Evolutionary conservation across 768 basidiomycete genomes (phyloP), one percentile per base, ranked within the genome.

Genomic region (Astraeus odoratus): DNA sequence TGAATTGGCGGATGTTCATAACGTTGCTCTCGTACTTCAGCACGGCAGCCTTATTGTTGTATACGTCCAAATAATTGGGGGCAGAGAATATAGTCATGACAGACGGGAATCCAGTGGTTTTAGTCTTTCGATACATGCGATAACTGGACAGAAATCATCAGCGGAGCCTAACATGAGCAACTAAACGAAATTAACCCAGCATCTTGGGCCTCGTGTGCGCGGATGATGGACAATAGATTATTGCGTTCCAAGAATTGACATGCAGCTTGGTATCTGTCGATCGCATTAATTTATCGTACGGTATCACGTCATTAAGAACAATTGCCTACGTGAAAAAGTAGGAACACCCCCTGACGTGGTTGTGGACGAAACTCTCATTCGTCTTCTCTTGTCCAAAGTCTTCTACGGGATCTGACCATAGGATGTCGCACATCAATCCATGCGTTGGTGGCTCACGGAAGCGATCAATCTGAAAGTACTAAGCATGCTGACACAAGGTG

Each of bases 51-150:
- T 98, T 98, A 71, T 99, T 99, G 67, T 95, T 92, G 68, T 98
- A 98, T 16, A 98, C 91, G 58, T 98, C 96, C 47, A 98, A 83
- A 60, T 97, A 97, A 63, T 97, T 94, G 33, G 96, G 96, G 7
- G 94, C 94, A 13, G 90, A 94, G 70, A 99, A 99, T 58, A 99
- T 93, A n/a, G 95, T 98, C 93, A 99, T 98, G 47, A 99, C 94
- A 13, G 93, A 95, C 15, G 96, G 95, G 73, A 99, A 98, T 5
- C 95, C 94, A 0, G 94, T 98, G 16, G 90, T 87, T 67, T 92
- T 91, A 4, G 95, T 97, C 69, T 99, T 99, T 54, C 93, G 88
- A 61, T 98, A 97, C 96, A 97, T 97, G 44, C 94, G 89, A 63
- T 95, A 96, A 10, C 90, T 92, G 51, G 2, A 43, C 43, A 20